Evolutionary conservation across 75 land plant genomes (phyloP).

Genomic region (Sequoia sempervirens): DNA sequence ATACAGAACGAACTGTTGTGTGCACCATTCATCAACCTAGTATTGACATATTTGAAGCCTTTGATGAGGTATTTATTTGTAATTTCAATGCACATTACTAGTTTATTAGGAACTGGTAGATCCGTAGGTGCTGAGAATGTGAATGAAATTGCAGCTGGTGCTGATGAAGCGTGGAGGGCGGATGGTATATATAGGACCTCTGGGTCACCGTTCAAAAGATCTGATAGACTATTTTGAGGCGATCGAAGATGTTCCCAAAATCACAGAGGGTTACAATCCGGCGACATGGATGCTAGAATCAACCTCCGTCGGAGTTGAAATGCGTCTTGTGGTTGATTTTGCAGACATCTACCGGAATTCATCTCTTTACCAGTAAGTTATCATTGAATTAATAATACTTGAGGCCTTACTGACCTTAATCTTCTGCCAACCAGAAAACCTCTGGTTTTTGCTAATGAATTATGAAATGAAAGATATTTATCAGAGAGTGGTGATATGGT

Average conservation of each 20-base stretch:
- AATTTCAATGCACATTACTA: not conserved
- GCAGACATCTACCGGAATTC: conserved; percentile 28
- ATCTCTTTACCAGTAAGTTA: not conserved
- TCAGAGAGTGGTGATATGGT: too few relatives aligned
- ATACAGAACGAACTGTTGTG: conserved; percentile 79
- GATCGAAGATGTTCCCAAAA: conserved; percentile 14
- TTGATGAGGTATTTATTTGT: not conserved
- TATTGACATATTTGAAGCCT: conserved; percentile 28
- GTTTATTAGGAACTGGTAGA: not conserved
- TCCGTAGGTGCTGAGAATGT: not conserved
- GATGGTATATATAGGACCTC: conserved; percentile 39
- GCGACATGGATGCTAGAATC: conserved; percentile 60
- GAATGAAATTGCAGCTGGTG: conserved; percentile 20
- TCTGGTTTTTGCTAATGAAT: not conserved
- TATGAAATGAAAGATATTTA: too few relatives aligned
- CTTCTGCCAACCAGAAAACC: too few relatives aligned
- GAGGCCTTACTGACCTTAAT: too few relatives aligned
- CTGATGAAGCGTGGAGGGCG: conserved; percentile 47
- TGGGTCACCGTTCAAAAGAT: conserved; percentile 32
- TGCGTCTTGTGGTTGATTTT: conserved; percentile 24
- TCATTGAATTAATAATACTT: too few relatives aligned
- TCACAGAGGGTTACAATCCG: conserved; percentile 41
- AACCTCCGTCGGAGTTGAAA: conserved; percentile 16
- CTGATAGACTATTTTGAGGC: conserved; percentile 51
- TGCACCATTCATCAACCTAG: conserved; percentile 91